phyloP scores from a whole-genome alignment of 192 early-diverging fungal species.

The Backusella circina region DNA sequence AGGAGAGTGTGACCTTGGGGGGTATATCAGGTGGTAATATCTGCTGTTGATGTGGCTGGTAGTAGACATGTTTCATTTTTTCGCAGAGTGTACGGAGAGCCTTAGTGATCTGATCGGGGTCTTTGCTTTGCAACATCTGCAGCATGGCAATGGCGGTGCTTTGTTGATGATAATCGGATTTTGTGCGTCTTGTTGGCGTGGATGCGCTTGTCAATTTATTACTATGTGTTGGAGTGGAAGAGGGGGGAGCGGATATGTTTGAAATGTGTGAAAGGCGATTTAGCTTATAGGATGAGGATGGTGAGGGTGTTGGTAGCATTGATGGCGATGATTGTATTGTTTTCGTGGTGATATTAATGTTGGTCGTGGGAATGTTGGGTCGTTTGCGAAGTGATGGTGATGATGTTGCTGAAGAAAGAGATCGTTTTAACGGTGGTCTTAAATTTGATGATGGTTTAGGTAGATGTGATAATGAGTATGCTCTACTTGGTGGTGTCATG shows the following conservation, averaged over 20 bases:
- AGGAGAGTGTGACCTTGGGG: not conserved
- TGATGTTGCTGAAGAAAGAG: too few relatives aligned
- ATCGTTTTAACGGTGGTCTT: too few relatives aligned
- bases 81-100: not conserved
- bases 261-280: not conserved
- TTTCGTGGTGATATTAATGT: too few relatives aligned
- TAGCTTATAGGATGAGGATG: not conserved
- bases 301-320: not conserved
- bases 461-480: not conserved
- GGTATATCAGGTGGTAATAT: slow-evolving; percentile 16
- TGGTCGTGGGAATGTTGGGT: too few relatives aligned
- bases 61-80: not conserved
- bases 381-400: not conserved
- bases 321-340: not conserved
- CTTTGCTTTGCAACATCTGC: not conserved
- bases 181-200: not conserved
- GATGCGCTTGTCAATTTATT: not conserved
- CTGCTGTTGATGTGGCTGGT: not conserved
- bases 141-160: not conserved
- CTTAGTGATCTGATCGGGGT: not conserved
- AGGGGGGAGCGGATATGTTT: not conserved
- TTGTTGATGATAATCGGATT: not conserved
- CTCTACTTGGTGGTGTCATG: not conserved
- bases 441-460: not conserved
- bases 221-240: not conserved